phyloP scores from a whole-genome alignment of 176 grass and related monocot genomes.

The Raddia guianensis region DNA sequence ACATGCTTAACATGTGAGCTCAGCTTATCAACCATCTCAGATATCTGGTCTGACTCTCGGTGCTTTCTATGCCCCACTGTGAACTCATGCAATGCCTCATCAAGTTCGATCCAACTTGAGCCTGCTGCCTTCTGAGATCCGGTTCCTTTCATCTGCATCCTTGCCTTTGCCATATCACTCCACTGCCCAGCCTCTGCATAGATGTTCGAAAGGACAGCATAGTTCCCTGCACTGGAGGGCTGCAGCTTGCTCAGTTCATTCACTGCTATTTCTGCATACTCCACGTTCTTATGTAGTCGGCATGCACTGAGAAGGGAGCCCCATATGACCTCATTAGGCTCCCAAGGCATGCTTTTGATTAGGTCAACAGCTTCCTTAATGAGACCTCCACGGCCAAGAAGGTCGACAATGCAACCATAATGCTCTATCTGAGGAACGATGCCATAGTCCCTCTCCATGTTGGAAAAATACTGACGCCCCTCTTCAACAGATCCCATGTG shows the following conservation, averaged over 20 bases:
- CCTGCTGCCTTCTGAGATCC: constrained; percentile 65
- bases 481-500: constrained; percentile 69
- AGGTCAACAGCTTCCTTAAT: constrained; percentile 62
- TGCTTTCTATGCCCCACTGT: constrained; percentile 65
- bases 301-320: constrained; percentile 77
- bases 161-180: constrained; percentile 72
- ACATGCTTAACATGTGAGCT: constrained; percentile 58
- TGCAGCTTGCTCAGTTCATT: constrained; percentile 61
- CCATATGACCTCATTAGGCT: constrained; percentile 73
- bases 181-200: constrained; percentile 67
- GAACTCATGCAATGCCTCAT: constrained; percentile 71
- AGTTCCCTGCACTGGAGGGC: constrained; percentile 63
- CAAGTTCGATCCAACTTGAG: constrained; percentile 71
- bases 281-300: constrained; percentile 71
- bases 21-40: constrained; percentile 63
- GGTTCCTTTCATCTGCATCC: constrained; percentile 67
- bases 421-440: constrained; percentile 71
- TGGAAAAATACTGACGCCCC: constrained; percentile 47
- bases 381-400: constrained; percentile 71
- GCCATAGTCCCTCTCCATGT: constrained; percentile 61
- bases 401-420: constrained; percentile 76
- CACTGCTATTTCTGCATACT: constrained; percentile 61
- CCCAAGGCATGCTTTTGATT: constrained; percentile 59
- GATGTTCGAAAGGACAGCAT: constrained; percentile 75
- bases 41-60: constrained; percentile 41